Conservation (phyloP, 352 stramenopile species). For the Globisporangium nunn region DNA sequence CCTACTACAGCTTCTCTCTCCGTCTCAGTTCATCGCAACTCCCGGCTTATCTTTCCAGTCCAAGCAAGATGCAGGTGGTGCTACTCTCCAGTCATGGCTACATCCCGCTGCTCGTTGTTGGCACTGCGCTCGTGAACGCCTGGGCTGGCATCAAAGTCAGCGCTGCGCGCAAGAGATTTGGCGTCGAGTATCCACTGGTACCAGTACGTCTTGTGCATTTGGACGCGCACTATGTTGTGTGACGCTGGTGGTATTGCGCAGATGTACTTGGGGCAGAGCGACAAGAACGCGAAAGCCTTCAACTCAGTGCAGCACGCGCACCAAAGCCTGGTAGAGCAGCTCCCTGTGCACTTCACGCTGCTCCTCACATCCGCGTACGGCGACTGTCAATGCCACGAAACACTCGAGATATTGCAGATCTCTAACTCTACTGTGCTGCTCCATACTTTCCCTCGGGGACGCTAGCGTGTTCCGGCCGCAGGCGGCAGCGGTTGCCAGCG, state of each 20-base stretch:
- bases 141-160: background rate
- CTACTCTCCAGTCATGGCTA: background rate
- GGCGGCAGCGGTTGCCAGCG: background rate
- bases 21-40: no score
- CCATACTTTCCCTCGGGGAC: no score
- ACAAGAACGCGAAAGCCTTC: background rate
- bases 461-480: background rate
- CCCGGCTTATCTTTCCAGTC: background rate
- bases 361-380: slow-evolving; percentile 1
- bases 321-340: background rate
- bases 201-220: background rate
- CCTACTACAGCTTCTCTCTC: background rate
- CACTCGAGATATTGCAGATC: no score
- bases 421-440: no score
- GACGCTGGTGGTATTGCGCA: background rate
- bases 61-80: background rate
- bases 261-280: background rate
- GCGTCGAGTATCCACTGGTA: background rate
- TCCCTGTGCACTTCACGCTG: background rate
- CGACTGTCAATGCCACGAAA: background rate
- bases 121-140: background rate
- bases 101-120: background rate
- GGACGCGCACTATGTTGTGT: background rate
- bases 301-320: background rate
- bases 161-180: background rate